Evolutionary conservation across 225 moss, liverwort and hornwort species (phyloP).

Genomic region (Bryoerythrophyllum caledonicum): DNA sequence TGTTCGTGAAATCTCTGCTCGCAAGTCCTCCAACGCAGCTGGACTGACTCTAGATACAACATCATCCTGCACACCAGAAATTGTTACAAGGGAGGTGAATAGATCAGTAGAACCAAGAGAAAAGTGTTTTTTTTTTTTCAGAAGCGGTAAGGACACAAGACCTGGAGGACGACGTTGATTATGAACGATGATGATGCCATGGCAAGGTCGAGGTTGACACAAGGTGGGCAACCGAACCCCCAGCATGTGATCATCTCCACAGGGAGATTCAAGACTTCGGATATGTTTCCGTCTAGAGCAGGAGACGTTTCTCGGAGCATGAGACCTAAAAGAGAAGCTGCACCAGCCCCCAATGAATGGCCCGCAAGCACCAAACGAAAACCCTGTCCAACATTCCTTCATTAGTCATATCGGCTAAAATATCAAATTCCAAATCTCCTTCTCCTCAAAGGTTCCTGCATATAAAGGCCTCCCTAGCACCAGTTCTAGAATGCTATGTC

Average conservation of each 20-base stretch:
- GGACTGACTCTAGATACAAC: slow-evolving; percentile 82
- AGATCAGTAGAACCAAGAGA: background rate
- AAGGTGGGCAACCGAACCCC: slow-evolving; percentile 88
- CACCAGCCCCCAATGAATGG: slow-evolving; percentile 87
- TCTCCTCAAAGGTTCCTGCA: too few relatives aligned
- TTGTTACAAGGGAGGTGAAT: background rate
- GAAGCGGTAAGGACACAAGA: slow-evolving; percentile 15
- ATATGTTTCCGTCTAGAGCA: slow-evolving; percentile 44
- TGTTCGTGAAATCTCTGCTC: slow-evolving; percentile 75
- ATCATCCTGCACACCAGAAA: slow-evolving; percentile 63
- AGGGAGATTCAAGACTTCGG: slow-evolving; percentile 52
- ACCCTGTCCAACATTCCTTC: slow-evolving; percentile 49
- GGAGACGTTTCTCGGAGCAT: slow-evolving; percentile 50
- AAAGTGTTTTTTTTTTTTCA: background rate
- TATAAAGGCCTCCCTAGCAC: too few relatives aligned
- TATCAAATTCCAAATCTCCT: too few relatives aligned
- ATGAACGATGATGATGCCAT: slow-evolving; percentile 49
- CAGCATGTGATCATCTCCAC: slow-evolving; percentile 68
- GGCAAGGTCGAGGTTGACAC: slow-evolving; percentile 69
- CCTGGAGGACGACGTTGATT: slow-evolving; percentile 75
- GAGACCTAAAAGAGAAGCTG: slow-evolving; percentile 65
- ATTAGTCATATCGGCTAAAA: too few relatives aligned
- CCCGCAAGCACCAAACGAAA: slow-evolving; percentile 84
- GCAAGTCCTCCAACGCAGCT: slow-evolving; percentile 81
- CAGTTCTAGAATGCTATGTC: too few relatives aligned